Percentiles rank a stretch among this genome's conserved stretches.
These are phyloP conservation scores for Solanum paucissectum DNA, from an alignment of 257 asterid genomes.

Conservation along the genomic window DNA sequence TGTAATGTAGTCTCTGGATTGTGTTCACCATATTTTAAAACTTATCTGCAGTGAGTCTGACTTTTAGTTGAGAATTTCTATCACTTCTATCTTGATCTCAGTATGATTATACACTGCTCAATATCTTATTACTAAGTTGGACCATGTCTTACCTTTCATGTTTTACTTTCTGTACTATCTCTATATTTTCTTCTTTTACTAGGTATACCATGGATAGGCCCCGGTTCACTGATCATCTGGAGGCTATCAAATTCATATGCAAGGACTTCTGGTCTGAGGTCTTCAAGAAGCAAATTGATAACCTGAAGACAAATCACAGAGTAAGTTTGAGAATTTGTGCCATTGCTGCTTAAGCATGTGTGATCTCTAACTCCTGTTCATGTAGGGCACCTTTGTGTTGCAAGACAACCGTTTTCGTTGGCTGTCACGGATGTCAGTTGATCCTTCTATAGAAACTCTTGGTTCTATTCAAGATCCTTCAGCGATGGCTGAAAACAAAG, in stretches of 20 bases:
- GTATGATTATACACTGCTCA: background rate
- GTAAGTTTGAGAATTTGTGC: slow-evolving; percentile 36
- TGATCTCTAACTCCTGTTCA: background rate
- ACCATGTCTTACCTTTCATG: background rate
- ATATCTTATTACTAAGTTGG: background rate
- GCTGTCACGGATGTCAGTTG: slow-evolving; percentile 82
- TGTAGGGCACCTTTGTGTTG: slow-evolving; percentile 90
- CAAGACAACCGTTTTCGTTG: slow-evolving; percentile 89
- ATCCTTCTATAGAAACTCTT: slow-evolving; percentile 55
- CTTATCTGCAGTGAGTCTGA: background rate
- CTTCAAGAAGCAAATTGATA: slow-evolving; percentile 97
- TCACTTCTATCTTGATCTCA: background rate
- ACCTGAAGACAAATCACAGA: slow-evolving; percentile 91
- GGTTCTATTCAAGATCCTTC: slow-evolving; percentile 88
- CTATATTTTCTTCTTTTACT: background rate
- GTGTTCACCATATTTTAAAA: background rate
- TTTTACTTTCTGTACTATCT: background rate
- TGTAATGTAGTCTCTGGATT: background rate
- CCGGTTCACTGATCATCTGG: slow-evolving; percentile 89
- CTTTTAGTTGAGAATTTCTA: background rate
- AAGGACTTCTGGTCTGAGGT: slow-evolving; percentile 98
- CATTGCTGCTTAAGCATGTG: background rate
- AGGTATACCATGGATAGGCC: slow-evolving; percentile 95
- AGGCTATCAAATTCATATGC: slow-evolving; percentile 95
- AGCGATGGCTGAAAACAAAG: slow-evolving; percentile 80